Base-by-base conservation (phyloP, 352 stramenopile genomes). In the Phytophthora crassamura region DNA sequence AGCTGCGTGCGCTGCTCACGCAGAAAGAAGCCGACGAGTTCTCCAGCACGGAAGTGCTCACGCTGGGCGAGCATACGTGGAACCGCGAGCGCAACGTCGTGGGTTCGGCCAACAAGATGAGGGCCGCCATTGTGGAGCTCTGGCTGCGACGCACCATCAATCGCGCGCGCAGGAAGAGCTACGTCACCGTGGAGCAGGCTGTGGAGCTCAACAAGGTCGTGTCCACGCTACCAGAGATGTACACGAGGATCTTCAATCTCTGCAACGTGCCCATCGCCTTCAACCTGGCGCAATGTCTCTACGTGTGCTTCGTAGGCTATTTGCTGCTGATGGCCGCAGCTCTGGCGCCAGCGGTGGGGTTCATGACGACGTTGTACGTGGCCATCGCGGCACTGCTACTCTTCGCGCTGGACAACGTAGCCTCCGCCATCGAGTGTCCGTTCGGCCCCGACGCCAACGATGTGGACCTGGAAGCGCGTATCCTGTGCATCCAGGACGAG, bases 401-500 rank as follows among this genome's bases (percentile, higher is more conserved):
- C 15, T 85, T 91, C 59, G 76, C 66, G 8, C 25, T 84, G 41
- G 79, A 89, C 20, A 70, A 69, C 4, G 57, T 87, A 7, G 79
- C 78, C 36, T 64, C 64, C 8, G 68, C 73, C 6, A 82, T 91
- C 42, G 82, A 91, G 61, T 84, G 59, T 50, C 77, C 77, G 11
- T 80, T 84, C 47, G 74, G 73, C 1, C 14, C 50, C 2, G 74
- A 75, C 42, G 52, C 71, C 1, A 78, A 84, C 40, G 69, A 74
- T 52, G 69, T 84, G 39, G 65, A 81, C 25, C 55, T 88, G 5
- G 74, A 88, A 62, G 50, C 67, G 16, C 64, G 67, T 20, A 77
- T 87, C 6, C 59, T 82, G 53, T 74, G 64, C 30, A 77, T 87
- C 43, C 78, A 88, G 48, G 70, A 87, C 41, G 77, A 85, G 61